Percentiles rank a stretch among this genome's conserved stretches.
Evolutionary conservation across 2,329 filamentous ascomycete species (phyloP).

Genomic region (Nemania sp.): DNA sequence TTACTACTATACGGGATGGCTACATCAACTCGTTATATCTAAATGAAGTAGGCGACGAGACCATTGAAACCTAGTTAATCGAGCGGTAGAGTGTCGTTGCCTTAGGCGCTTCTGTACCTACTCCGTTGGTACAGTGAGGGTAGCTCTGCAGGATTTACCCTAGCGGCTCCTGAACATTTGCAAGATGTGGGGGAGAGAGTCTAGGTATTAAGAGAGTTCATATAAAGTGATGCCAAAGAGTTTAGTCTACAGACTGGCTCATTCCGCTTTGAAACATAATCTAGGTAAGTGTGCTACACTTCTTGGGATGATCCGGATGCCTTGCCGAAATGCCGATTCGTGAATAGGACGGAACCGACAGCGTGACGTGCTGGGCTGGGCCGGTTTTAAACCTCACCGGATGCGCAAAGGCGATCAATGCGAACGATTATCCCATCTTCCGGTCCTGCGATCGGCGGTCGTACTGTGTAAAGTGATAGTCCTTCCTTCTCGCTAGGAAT

Average conservation of each 20-base stretch:
- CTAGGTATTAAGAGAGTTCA: background rate
- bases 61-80: conserved; percentile 10
- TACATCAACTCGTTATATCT: conserved; percentile 1
- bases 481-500: conserved; percentile 9
- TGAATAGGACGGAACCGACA: conserved; percentile 14
- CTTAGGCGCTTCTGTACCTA: conserved; percentile 14
- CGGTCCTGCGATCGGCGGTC: conserved; percentile 6
- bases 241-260: background rate
- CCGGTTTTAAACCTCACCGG: conserved; percentile 10
- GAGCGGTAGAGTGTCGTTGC: conserved; percentile 22
- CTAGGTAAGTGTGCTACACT: background rate
- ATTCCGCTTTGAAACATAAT: conserved; percentile 24
- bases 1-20: conserved; percentile 4
- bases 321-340: conserved; percentile 42
- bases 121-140: conserved; percentile 11
- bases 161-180: background rate
- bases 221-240: background rate
- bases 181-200: background rate
- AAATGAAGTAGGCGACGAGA: background rate
- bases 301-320: conserved; percentile 17
- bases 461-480: conserved; percentile 19
- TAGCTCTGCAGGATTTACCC: conserved; percentile 12
- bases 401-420: conserved; percentile 14
- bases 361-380: conserved; percentile 19
- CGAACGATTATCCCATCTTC: conserved; percentile 12